Conservation (phyloP, 176 grass and related monocot genomes). For the Cymbopogon citratus region DNA sequence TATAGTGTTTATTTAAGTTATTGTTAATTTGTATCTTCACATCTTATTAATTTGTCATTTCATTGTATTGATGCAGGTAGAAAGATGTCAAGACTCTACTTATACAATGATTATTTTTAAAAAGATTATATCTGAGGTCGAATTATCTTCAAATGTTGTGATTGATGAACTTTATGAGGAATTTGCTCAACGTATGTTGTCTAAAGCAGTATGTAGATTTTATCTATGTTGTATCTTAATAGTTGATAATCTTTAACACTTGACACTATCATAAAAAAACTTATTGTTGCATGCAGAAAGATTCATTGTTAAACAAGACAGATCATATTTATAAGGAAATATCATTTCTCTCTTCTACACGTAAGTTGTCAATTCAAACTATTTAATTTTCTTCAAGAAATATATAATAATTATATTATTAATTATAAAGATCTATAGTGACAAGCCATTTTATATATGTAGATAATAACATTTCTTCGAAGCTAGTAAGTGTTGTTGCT, state of each 20-base stretch:
- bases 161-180: conserved; percentile 80
- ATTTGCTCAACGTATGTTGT: conserved; percentile 50
- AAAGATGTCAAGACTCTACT: conserved; percentile 27
- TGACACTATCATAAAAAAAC: background rate
- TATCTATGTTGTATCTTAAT: background rate
- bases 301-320: conserved; percentile 23
- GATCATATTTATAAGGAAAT: conserved; percentile 63
- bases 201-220: conserved; percentile 43
- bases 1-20: background rate
- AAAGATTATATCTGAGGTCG: conserved; percentile 58
- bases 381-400: background rate
- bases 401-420: background rate
- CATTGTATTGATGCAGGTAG: conserved; percentile 32
- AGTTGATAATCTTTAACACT: background rate
- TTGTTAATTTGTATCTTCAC: background rate
- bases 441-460: conserved; percentile 9
- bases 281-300: conserved; percentile 29
- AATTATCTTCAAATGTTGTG: conserved; percentile 48
- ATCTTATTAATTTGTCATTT: background rate
- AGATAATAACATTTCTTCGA: conserved; percentile 31
- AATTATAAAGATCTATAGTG: conserved; percentile 4
- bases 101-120: conserved; percentile 57
- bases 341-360: conserved; percentile 63
- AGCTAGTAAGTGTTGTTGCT: conserved; percentile 41
- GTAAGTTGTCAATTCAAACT: conserved; percentile 41